Percentiles rank a stretch among this genome's conserved stretches.
These are phyloP conservation scores for Syzygium grande DNA, from an alignment of 345 rosid species.

Conservation along the genomic window DNA sequence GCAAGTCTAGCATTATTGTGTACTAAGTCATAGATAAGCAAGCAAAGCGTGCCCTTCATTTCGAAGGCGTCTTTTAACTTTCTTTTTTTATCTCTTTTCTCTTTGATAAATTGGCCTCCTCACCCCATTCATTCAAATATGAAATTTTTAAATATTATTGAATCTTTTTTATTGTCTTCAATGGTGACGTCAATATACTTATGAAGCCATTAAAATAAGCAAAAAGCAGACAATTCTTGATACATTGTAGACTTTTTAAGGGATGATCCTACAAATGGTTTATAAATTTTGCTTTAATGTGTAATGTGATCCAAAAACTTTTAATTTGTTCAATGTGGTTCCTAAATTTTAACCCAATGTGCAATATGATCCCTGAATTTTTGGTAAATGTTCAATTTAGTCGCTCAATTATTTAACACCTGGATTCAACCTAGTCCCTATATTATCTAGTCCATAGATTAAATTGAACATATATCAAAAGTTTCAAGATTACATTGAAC, in stretches of 20 bases:
- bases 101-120: not conserved
- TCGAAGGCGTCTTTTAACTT: not conserved
- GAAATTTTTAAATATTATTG: not conserved
- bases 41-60: not conserved
- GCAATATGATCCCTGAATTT: fast-evolving
- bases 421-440: too few relatives aligned
- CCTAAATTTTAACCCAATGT: fast-evolving
- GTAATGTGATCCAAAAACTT: fast-evolving
- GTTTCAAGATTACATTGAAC: fast-evolving
- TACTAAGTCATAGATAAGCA: not conserved
- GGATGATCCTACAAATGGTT: not conserved
- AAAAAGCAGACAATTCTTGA: not conserved
- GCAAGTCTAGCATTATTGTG: not conserved
- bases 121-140: not conserved
- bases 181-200: not conserved
- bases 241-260: too few relatives aligned
- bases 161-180: not conserved
- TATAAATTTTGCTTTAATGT: fast-evolving
- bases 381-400: not conserved
- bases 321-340: fast-evolving
- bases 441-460: fast-evolving
- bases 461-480: not conserved
- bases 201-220: not conserved
- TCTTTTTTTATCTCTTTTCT: not conserved
- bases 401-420: fast-evolving